These are phyloP conservation scores for Fraxinus sp. DNA, from an alignment of 305 asterid genomes.

Conservation along the genomic window DNA sequence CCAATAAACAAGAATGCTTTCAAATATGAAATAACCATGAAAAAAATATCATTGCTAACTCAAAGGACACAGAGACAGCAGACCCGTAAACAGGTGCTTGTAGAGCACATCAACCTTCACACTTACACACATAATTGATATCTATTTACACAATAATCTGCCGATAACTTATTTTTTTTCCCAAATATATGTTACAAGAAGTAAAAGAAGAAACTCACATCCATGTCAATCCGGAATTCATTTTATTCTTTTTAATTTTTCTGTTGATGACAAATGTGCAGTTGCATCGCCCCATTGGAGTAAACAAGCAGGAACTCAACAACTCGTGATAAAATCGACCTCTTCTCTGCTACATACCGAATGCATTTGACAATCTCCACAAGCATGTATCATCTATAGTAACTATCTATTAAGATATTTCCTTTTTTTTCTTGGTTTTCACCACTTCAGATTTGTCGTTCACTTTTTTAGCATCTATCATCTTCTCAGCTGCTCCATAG, in stretches of 20 bases:
- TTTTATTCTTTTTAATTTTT: not conserved
- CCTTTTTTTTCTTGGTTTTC: slow-evolving; percentile 27
- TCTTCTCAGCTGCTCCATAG: slow-evolving; percentile 40
- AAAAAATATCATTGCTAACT: not conserved
- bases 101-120: slow-evolving; percentile 28
- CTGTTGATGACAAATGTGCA: slow-evolving; percentile 4
- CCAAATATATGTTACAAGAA: slow-evolving; percentile 26
- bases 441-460: slow-evolving; percentile 41
- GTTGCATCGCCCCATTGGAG: not conserved
- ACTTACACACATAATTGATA: slow-evolving; percentile 15
- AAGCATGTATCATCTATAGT: not conserved
- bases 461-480: slow-evolving; percentile 34
- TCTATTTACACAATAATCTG: slow-evolving; percentile 27
- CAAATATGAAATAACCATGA: not conserved
- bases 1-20: not conserved
- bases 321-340: not conserved
- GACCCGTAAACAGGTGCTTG: not conserved
- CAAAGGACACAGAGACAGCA: slow-evolving; percentile 16
- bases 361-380: not conserved
- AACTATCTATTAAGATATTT: slow-evolving; percentile 18
- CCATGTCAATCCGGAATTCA: slow-evolving; percentile 11
- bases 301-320: slow-evolving; percentile 4
- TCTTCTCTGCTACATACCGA: slow-evolving; percentile 8
- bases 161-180: slow-evolving; percentile 20
- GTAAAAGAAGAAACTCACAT: slow-evolving; percentile 11